These are phyloP conservation scores for Scleroderma bovista DNA, from an alignment of 768 basidiomycete genomes.

Conservation along the genomic window DNA sequence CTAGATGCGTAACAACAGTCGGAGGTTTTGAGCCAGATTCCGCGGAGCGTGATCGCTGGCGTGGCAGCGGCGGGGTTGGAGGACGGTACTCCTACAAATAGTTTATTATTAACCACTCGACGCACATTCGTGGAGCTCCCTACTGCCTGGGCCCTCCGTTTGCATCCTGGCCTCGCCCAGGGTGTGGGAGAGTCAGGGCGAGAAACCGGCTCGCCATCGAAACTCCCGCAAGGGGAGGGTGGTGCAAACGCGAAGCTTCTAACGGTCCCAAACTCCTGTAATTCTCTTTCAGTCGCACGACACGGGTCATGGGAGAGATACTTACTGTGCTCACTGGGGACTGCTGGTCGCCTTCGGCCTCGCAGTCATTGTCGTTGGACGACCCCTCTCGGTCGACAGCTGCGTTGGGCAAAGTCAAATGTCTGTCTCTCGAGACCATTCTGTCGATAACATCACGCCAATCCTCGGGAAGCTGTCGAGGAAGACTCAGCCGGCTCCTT, in stretches of 20 bases:
- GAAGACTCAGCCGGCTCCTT: background rate
- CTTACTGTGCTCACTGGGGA: slow-evolving; percentile 31
- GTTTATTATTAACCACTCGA: slow-evolving; percentile 4
- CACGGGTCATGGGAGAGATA: slow-evolving; percentile 22
- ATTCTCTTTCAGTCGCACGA: slow-evolving; percentile 22
- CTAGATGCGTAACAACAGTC: slow-evolving; percentile 20
- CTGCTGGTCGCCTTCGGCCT: slow-evolving; percentile 26
- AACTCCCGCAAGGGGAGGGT: slow-evolving; percentile 32
- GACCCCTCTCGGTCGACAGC: slow-evolving; percentile 25
- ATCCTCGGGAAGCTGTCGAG: slow-evolving; percentile 27
- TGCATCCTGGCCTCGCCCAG: slow-evolving; percentile 22
- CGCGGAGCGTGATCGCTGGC: slow-evolving; percentile 30
- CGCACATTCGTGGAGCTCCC: slow-evolving; percentile 6
- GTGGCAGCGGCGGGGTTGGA: slow-evolving; percentile 50
- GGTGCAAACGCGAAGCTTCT: slow-evolving; percentile 26
- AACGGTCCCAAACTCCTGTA: slow-evolving; percentile 28
- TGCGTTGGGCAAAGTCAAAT: slow-evolving; percentile 27
- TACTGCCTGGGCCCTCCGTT: slow-evolving; percentile 24
- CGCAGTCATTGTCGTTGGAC: slow-evolving; percentile 19
- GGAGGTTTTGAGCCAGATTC: slow-evolving; percentile 31
- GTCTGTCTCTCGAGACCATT: slow-evolving; percentile 26
- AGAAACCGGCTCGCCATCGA: slow-evolving; percentile 29
- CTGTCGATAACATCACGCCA: slow-evolving; percentile 32
- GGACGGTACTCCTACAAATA: slow-evolving; percentile 46
- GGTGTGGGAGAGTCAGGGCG: slow-evolving; percentile 33